Percentiles rank a stretch among this genome's conserved stretches.
Conservation (phyloP, 2,329 filamentous ascomycete genomes). For the Rutstroemia sp. region DNA sequence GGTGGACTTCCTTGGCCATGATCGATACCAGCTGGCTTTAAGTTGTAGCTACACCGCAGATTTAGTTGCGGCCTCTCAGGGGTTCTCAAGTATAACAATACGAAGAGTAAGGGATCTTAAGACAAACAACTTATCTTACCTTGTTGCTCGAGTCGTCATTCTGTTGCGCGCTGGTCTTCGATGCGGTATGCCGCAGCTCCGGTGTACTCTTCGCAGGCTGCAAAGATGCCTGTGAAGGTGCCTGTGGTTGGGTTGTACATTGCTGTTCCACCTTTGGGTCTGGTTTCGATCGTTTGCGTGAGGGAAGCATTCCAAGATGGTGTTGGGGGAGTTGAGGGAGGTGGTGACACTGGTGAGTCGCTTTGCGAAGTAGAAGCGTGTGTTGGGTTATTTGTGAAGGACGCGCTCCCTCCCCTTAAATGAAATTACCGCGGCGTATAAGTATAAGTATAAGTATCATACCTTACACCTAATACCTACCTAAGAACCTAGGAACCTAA, state of each 20-base stretch:
- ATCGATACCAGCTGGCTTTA: constrained; percentile 50
- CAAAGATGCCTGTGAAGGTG: neutral
- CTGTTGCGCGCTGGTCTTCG: neutral
- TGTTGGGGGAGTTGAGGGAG: too few relatives aligned
- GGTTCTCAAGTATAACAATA: neutral
- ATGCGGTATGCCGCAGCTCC: constrained; percentile 9
- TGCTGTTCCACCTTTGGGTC: constrained; percentile 18
- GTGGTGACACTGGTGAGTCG: too few relatives aligned
- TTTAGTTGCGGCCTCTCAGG: constrained; percentile 7
- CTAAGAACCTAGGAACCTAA: too few relatives aligned
- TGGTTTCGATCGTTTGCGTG: constrained; percentile 23
- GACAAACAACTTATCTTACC: neutral
- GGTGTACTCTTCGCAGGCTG: constrained; percentile 7
- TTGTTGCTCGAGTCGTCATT: neutral
- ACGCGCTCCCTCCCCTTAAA: neutral
- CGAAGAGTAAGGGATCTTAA: neutral
- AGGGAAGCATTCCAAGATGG: constrained; percentile 21
- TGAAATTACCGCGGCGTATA: neutral
- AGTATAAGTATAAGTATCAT: too few relatives aligned
- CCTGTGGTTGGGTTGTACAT: constrained; percentile 8
- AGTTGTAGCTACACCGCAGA: constrained; percentile 17
- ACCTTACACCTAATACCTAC: too few relatives aligned
- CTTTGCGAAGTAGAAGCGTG: too few relatives aligned
- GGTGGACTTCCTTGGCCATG: constrained; percentile 47
- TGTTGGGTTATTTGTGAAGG: neutral